phyloP scores from a whole-genome alignment of 805 yeast genomes.

The Kuraishia cidri region DNA sequence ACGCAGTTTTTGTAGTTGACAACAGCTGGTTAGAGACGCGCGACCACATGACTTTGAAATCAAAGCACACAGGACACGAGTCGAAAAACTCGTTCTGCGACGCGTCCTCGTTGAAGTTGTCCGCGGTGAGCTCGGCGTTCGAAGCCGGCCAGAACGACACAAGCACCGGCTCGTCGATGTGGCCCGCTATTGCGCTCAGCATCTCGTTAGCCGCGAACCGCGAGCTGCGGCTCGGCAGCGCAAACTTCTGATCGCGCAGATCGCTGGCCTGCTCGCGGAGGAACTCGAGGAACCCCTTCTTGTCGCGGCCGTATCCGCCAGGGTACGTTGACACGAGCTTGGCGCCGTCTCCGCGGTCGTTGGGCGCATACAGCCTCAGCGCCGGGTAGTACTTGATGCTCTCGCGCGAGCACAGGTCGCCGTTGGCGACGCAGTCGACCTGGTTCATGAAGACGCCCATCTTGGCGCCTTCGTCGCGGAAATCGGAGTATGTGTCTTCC shows the following conservation, averaged over 20 bases:
- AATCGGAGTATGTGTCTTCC: constrained; percentile 52
- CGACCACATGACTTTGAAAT: constrained; percentile 50
- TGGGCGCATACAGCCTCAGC: constrained; percentile 60
- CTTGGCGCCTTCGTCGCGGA: constrained; percentile 36
- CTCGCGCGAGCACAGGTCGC: constrained; percentile 75
- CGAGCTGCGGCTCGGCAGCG: constrained; percentile 29
- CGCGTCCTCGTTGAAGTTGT: constrained; percentile 22
- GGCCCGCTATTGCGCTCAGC: constrained; percentile 42
- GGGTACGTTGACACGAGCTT: constrained; percentile 39
- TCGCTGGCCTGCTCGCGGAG: constrained; percentile 45
- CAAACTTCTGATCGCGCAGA: constrained; percentile 25
- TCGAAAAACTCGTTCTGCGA: constrained; percentile 25
- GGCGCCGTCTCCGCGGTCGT: constrained; percentile 25
- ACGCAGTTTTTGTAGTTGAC: constrained; percentile 33
- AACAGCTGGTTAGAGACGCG: constrained; percentile 39
- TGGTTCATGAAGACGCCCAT: constrained; percentile 52
- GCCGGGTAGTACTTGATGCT: constrained; percentile 61
- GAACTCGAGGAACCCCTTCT: constrained; percentile 41
- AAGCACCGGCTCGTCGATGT: constrained; percentile 36
- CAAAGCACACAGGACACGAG: constrained; percentile 39
- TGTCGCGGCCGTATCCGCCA: constrained; percentile 29
- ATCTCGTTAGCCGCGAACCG: constrained; percentile 30
- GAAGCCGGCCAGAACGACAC: constrained; percentile 62
- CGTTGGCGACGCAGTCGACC: constrained; percentile 80
- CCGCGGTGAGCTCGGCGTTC: constrained; percentile 25